These are phyloP conservation scores for Cryptosporidium muris DNA, from an alignment of 169 alveolate species.

Conservation along the genomic window DNA sequence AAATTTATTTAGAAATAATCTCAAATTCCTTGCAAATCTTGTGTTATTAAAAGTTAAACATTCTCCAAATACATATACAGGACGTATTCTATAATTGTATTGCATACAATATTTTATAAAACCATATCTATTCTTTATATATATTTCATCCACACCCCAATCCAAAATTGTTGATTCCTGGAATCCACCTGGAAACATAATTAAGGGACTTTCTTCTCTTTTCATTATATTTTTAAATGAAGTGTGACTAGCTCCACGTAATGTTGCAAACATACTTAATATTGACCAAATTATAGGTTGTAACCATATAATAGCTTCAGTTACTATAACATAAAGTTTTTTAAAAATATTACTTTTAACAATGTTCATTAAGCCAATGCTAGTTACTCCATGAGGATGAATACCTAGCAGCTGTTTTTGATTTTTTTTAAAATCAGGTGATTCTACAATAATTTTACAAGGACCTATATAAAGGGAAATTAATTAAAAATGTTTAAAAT, in stretches of 20 bases:
- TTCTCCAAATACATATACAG: constrained; percentile 67
- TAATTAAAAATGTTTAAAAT: background rate
- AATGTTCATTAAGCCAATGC: constrained; percentile 55
- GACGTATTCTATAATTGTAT: constrained; percentile 53
- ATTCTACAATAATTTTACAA: constrained; percentile 41
- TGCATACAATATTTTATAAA: constrained; percentile 55
- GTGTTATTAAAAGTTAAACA: constrained; percentile 56
- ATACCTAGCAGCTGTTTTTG: constrained; percentile 32
- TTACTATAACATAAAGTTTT: constrained; percentile 38
- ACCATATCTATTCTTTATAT: constrained; percentile 45
- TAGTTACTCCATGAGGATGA: constrained; percentile 63
- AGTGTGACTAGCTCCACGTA: constrained; percentile 57
- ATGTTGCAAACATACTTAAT: constrained; percentile 25
- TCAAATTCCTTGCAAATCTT: constrained; percentile 10
- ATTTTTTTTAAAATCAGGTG: constrained; percentile 46
- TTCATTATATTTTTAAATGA: constrained; percentile 45
- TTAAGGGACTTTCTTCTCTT: constrained; percentile 50
- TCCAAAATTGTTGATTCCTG: constrained; percentile 51
- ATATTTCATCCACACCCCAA: constrained; percentile 61
- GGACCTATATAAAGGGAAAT: constrained; percentile 20
- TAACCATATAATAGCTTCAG: constrained; percentile 59
- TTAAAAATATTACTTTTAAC: constrained; percentile 14
- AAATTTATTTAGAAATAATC: constrained; percentile 47
- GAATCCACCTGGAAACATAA: constrained; percentile 70
- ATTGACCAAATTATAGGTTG: constrained; percentile 57